These are phyloP conservation scores for Crithidia thermophila DNA, from an alignment of 208 protist genomes.

Conservation along the genomic window DNA sequence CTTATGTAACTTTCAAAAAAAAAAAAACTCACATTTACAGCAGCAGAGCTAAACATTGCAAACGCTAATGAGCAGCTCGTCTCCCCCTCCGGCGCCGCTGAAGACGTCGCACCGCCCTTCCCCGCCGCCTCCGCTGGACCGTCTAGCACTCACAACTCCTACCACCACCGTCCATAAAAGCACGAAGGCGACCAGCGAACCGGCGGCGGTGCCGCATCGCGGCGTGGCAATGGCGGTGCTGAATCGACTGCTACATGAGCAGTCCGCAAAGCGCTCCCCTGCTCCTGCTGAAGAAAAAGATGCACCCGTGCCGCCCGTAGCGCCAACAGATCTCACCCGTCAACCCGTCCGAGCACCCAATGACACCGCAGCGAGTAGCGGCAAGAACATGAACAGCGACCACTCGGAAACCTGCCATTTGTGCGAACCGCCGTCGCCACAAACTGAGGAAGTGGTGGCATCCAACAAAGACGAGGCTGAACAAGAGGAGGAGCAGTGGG, in stretches of 20 bases:
- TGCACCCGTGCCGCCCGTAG: too few relatives aligned
- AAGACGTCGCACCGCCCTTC: not conserved
- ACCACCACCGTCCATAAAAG: not conserved
- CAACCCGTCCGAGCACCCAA: too few relatives aligned
- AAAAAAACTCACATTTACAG: not conserved
- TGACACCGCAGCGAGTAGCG: too few relatives aligned
- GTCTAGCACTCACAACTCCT: not conserved
- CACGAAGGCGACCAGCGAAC: not conserved
- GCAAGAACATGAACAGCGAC: too few relatives aligned
- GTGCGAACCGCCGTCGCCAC: too few relatives aligned
- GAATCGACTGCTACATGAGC: not conserved
- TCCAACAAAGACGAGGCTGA: not conserved
- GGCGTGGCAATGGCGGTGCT: conserved; percentile 7
- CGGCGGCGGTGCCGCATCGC: not conserved
- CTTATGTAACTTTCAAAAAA: not conserved
- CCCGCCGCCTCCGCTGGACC: not conserved
- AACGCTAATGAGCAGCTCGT: not conserved
- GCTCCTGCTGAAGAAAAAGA: not conserved
- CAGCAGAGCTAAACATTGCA: too few relatives aligned
- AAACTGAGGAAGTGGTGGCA: too few relatives aligned
- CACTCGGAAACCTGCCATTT: too few relatives aligned
- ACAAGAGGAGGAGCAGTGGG: not conserved
- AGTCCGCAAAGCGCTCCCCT: not conserved
- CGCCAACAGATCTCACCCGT: too few relatives aligned
- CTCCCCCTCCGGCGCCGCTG: not conserved